Evolutionary conservation across 495 filamentous ascomycete species (phyloP).

Genomic region (Tuber umbilicatum): DNA sequence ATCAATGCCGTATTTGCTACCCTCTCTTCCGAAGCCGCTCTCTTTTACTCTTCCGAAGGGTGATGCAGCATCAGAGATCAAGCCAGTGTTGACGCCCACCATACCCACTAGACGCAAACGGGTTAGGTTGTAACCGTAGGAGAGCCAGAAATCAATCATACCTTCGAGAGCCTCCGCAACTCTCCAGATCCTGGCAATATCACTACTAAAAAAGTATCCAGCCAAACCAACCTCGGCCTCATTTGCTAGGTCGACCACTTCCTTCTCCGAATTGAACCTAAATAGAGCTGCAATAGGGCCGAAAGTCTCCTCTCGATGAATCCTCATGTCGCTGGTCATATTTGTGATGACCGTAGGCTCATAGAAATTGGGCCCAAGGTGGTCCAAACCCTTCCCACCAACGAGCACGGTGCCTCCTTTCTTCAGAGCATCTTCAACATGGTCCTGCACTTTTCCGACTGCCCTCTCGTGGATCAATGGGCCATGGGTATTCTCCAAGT

Average conservation of each 20-base stretch:
- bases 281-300: slow-evolving; percentile 81
- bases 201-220: slow-evolving; percentile 78
- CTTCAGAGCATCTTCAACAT: slow-evolving; percentile 66
- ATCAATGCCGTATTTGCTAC: slow-evolving; percentile 81
- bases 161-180: slow-evolving; percentile 74
- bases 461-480: slow-evolving; percentile 75
- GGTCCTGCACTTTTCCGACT: slow-evolving; percentile 65
- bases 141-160: slow-evolving; percentile 7
- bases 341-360: slow-evolving; percentile 71
- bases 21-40: slow-evolving; percentile 87
- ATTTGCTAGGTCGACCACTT: slow-evolving; percentile 76
- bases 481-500: slow-evolving; percentile 65
- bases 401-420: slow-evolving; percentile 67
- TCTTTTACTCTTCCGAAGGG: slow-evolving; percentile 93
- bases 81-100: slow-evolving; percentile 78
- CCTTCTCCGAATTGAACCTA: slow-evolving; percentile 72
- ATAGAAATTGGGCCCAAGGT: slow-evolving; percentile 70
- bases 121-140: not conserved
- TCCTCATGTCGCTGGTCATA: slow-evolving; percentile 73
- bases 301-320: slow-evolving; percentile 79
- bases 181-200: slow-evolving; percentile 63
- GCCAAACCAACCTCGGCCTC: slow-evolving; percentile 70
- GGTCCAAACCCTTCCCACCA: slow-evolving; percentile 61
- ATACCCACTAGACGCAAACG: slow-evolving; percentile 56
- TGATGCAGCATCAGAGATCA: slow-evolving; percentile 73